These are phyloP conservation scores for Sodiomyces alkalinus DNA, from an alignment of 2,329 filamentous ascomycete species.

Conservation along the genomic window DNA sequence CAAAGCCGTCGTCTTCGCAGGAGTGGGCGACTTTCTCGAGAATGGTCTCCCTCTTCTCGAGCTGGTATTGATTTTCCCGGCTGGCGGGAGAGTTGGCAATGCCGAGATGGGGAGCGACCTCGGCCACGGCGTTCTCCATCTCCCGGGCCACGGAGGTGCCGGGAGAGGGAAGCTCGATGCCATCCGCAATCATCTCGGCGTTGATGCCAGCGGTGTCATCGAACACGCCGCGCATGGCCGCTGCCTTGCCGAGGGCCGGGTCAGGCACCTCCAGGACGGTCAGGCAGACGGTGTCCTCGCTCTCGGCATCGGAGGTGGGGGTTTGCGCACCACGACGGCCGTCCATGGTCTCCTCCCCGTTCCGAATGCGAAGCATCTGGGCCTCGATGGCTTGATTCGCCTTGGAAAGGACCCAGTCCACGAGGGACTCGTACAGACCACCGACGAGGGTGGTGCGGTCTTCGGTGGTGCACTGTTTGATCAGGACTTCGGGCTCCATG, in stretches of 20 bases:
- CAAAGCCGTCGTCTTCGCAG: conserved; percentile 65
- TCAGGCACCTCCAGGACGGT: conserved; percentile 78
- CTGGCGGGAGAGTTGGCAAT: conserved; percentile 52
- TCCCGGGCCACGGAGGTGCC: conserved; percentile 77
- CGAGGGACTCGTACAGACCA: conserved; percentile 81
- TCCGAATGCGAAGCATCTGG: conserved; percentile 53
- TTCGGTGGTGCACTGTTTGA: conserved; percentile 64
- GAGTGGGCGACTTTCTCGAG: conserved; percentile 79
- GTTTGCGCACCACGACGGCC: conserved; percentile 45
- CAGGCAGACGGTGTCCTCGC: conserved; percentile 72
- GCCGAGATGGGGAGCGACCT: conserved; percentile 65
- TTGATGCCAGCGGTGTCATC: conserved; percentile 91
- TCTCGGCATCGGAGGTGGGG: conserved; percentile 54
- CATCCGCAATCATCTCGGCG: conserved; percentile 91
- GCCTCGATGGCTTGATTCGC: conserved; percentile 72
- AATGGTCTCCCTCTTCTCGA: conserved; percentile 69
- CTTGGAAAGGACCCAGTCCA: conserved; percentile 85
- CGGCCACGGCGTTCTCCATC: conserved; percentile 68
- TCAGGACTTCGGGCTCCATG: conserved; percentile 69
- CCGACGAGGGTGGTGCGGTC: conserved; percentile 72
- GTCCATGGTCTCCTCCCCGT: conserved; percentile 52
- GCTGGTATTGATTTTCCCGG: conserved; percentile 59
- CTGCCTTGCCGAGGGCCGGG: conserved; percentile 66
- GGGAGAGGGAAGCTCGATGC: conserved; percentile 56
- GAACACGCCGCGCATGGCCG: conserved; percentile 82